A percentile compares a stretch with the other conserved stretches of the same genome.
phyloP scores from a whole-genome alignment of 805 yeast species.

The Deakozyma indianensis region DNA sequence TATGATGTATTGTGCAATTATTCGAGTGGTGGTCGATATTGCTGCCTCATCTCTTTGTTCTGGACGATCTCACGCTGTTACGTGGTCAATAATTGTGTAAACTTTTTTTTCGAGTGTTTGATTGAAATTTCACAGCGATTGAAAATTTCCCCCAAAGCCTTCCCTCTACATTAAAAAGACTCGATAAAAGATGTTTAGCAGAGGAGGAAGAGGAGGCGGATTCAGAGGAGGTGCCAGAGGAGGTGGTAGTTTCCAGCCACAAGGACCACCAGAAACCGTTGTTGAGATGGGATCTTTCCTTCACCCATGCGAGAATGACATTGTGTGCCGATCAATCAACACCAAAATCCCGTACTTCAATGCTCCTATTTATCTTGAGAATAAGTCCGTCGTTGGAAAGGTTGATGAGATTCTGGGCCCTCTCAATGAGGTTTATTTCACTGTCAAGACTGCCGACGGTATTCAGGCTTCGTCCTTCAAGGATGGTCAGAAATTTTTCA shows the following conservation, averaged over 20 bases:
- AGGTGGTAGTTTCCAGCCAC: conserved; percentile 27
- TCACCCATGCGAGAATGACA: conserved; percentile 93
- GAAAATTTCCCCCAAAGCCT: not conserved
- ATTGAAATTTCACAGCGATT: not conserved
- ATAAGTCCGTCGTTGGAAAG: conserved; percentile 91
- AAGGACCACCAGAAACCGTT: conserved; percentile 96
- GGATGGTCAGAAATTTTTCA: conserved; percentile 90
- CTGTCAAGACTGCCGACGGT: conserved; percentile 93
- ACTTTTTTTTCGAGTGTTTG: not conserved
- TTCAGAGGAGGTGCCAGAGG: conserved; percentile 57
- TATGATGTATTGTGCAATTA: not conserved
- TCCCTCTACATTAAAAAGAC: not conserved
- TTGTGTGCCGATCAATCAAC: conserved; percentile 90
- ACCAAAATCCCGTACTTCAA: conserved; percentile 94
- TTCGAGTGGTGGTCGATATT: conserved; percentile 2
- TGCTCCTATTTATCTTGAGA: conserved; percentile 94
- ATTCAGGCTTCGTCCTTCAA: conserved; percentile 88
- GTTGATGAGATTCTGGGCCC: conserved; percentile 98
- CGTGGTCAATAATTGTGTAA: not conserved
- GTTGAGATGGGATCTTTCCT: conserved; percentile 86
- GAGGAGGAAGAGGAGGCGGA: conserved; percentile 56
- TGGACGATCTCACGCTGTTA: too few relatives aligned
- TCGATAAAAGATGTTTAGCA: not conserved
- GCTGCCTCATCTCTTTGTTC: too few relatives aligned
- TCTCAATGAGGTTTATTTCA: conserved; percentile 92